Conservation (phyloP, 108 stramenopile species). For the Fistulifera solaris region DNA sequence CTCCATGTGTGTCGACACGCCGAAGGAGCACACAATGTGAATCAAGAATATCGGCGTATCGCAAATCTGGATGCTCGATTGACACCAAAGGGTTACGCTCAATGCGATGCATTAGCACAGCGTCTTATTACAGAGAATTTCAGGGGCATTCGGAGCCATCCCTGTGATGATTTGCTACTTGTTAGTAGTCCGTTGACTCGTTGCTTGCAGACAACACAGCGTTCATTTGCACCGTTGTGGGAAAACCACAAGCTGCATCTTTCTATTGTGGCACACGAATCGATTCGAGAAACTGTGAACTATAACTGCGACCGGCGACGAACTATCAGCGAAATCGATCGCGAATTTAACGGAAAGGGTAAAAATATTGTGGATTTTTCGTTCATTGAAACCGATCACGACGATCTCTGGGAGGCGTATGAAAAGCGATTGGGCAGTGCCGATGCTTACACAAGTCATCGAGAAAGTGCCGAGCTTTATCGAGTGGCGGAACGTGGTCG, state of each 20-base stretch:
- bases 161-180: slow-evolving; percentile 13
- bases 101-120: slow-evolving; percentile 27
- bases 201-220: slow-evolving; percentile 48
- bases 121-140: slow-evolving; percentile 1
- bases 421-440: slow-evolving; percentile 17
- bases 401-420: slow-evolving; percentile 30
- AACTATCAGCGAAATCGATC: slow-evolving; percentile 23
- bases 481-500: slow-evolving; percentile 33
- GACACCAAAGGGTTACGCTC: slow-evolving; percentile 22
- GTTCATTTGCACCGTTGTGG: slow-evolving; percentile 15
- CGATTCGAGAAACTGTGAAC: slow-evolving; percentile 57
- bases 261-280: slow-evolving; percentile 36
- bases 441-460: slow-evolving; percentile 13
- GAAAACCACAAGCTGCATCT: too few species aligned
- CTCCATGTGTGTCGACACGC: slow-evolving; percentile 57
- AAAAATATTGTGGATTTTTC: slow-evolving; percentile 14
- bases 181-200: slow-evolving; percentile 59
- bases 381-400: slow-evolving; percentile 12
- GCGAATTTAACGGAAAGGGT: slow-evolving; percentile 18
- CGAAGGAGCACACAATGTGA: slow-evolving; percentile 71
- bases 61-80: slow-evolving; percentile 39
- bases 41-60: slow-evolving; percentile 24
- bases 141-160: too few species aligned
- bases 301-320: slow-evolving; percentile 61
- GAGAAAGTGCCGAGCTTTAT: slow-evolving; percentile 39